Conservation (phyloP, 495 filamentous ascomycete species). For the Venustampulla echinocandica region DNA sequence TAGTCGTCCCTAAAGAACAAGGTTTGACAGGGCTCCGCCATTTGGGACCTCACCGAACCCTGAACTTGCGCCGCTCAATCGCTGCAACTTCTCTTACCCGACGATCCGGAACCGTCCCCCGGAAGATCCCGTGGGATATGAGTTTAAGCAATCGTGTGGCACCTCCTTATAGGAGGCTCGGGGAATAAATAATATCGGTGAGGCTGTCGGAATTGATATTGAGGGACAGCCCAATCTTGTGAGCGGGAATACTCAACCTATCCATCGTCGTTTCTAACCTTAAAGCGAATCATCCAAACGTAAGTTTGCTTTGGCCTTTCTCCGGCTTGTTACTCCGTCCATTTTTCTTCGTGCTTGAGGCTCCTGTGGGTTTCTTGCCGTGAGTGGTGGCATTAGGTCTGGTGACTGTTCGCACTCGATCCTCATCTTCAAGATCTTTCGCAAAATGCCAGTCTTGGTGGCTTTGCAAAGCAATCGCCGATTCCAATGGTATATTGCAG, state of each 20-base stretch:
- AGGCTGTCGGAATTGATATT: background rate
- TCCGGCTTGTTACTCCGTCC: conserved; percentile 45
- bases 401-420: conserved; percentile 27
- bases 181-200: conserved; percentile 1
- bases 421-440: conserved; percentile 65
- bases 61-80: conserved; percentile 2
- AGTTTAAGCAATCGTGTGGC: conserved; percentile 17
- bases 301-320: conserved; percentile 67
- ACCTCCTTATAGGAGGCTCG: conserved; percentile 12
- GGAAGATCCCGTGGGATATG: background rate
- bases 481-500: conserved; percentile 51
- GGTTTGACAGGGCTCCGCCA: background rate
- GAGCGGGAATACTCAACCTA: too few species aligned
- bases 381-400: conserved; percentile 3
- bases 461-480: conserved; percentile 52
- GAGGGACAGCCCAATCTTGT: too few species aligned
- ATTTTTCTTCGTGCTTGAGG: conserved; percentile 13
- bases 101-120: conserved; percentile 14
- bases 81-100: conserved; percentile 7
- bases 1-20: conserved; percentile 3
- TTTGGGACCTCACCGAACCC: background rate
- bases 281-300: conserved; percentile 54
- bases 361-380: conserved; percentile 27
- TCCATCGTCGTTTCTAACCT: too few species aligned
- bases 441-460: conserved; percentile 97